Percentiles rank a stretch among this genome's conserved stretches.
phyloP scores from a whole-genome alignment of 352 stramenopile genomes.

The Phytopythium mirpurense region DNA sequence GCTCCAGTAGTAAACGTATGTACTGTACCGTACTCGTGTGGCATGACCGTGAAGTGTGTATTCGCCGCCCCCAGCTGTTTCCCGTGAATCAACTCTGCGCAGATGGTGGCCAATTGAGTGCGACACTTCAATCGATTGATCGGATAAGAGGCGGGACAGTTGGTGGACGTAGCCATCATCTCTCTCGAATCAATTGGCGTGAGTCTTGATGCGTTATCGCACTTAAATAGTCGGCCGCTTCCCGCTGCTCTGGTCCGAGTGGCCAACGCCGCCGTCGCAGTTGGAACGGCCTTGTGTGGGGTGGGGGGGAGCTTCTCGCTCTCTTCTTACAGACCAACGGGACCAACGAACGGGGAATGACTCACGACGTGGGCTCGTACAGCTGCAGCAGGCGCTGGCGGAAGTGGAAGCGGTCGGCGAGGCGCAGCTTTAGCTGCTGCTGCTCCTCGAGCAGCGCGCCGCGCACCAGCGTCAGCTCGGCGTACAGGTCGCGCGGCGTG shows the following conservation, averaged over 20 bases:
- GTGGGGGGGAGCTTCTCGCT: too few relatives aligned
- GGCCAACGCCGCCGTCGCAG: too few relatives aligned
- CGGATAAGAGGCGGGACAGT: too few relatives aligned
- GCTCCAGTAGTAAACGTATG: too few relatives aligned
- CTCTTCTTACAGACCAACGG: too few relatives aligned
- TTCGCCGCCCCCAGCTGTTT: not conserved
- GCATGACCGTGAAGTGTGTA: too few relatives aligned
- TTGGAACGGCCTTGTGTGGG: too few relatives aligned
- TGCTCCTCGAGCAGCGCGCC: conserved; percentile 36
- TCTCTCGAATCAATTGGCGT: too few relatives aligned
- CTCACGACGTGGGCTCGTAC: conserved; percentile 32
- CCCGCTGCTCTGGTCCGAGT: not conserved
- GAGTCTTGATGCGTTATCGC: conserved; percentile 1
- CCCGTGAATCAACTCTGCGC: not conserved
- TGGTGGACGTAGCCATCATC: not conserved
- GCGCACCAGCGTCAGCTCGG: conserved; percentile 33
- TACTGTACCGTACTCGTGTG: too few relatives aligned
- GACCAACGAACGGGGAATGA: too few relatives aligned
- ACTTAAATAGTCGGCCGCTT: not conserved
- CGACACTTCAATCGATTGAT: too few relatives aligned
- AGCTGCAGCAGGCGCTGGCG: conserved; percentile 37
- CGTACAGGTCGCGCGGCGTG: conserved; percentile 30
- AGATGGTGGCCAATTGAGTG: too few relatives aligned
- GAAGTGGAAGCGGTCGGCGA: conserved; percentile 36
- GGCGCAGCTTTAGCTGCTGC: conserved; percentile 30